Base-by-base conservation (phyloP, 2,329 filamentous ascomycete genomes). In the Thielaviopsis euricoi region DNA sequence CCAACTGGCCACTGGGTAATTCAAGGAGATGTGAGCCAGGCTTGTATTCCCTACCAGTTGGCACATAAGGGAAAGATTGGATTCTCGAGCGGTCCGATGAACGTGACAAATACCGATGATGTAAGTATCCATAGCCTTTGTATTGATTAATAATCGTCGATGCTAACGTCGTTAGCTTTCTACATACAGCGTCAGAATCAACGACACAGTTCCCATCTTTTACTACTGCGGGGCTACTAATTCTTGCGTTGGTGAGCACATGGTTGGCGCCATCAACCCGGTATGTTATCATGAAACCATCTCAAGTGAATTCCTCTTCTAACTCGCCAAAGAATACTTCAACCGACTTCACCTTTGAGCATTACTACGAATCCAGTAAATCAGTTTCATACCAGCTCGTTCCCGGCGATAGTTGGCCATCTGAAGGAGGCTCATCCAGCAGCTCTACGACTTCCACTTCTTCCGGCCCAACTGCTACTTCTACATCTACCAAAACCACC, bases 201-300 rank as follows among this genome's bases (percentile, higher is more conserved):
- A 85, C 63, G 72, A 82, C 62, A 83, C 81, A 0, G 56, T 61
- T 29, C 83, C 85, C 0, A 76, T 82, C 17, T 86, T 83, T 66
- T 86, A 79, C 67, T 88, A 87, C 67, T 88, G 83, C 62, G 79
- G 82, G 0, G 84, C 84, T 0, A 76, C 80, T 0, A 76, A 73
- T 0, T 86, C 83, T 1, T 91, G 87, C 64, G 73, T 75, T 2
- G 67, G 71, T 2, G 76, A 83, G 50, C 76, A 79, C 22, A 91
- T 91, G 86, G 77, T 91, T 17, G 86, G 86, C 2, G 84, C 80
- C 1, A 83, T 91, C 63, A 91, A 90, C 65, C 78, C 83, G 6
- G 79, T 82, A 71, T 61, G 73, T 55, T 15, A 7, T 2, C 7
- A 17, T 50, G 29, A 6, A 15, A 29, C 10, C 17, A 9, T 13